These are phyloP conservation scores for Diaporthe sp. DNA, from an alignment of 2,329 filamentous ascomycete genomes.

Conservation along the genomic window DNA sequence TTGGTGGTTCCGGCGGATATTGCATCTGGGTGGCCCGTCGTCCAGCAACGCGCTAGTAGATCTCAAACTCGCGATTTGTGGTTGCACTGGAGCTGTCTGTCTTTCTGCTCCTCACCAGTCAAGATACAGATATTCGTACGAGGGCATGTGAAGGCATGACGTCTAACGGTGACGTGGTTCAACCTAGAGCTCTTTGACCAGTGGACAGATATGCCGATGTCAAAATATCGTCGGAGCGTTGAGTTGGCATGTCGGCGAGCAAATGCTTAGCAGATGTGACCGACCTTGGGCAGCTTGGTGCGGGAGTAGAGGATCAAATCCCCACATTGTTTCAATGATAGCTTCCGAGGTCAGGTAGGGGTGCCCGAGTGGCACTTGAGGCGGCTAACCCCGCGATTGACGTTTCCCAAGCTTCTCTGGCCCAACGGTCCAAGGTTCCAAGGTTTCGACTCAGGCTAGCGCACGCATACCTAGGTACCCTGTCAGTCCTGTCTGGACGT, in stretches of 20 bases:
- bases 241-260: background rate
- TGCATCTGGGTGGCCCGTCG: background rate
- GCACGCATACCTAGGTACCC: background rate
- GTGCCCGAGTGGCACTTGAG: background rate
- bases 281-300: background rate
- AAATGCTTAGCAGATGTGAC: background rate
- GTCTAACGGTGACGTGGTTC: background rate
- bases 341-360: background rate
- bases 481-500: background rate
- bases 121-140: background rate
- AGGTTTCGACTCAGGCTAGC: conserved; percentile 7
- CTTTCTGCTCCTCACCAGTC: background rate
- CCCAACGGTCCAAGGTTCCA: conserved; percentile 3
- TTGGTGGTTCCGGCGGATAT: background rate
- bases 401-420: conserved; percentile 25
- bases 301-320: background rate
- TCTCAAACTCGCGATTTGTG: background rate
- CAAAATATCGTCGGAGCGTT: background rate
- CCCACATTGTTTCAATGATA: background rate
- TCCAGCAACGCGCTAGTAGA: background rate
- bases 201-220: background rate
- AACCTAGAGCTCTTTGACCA: background rate
- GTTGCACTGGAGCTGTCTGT: background rate
- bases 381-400: conserved; percentile 34
- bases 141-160: background rate